Evolutionary conservation across 148 eudicot genomes (phyloP).

Genomic region (Fagopyrum esculentum): DNA sequence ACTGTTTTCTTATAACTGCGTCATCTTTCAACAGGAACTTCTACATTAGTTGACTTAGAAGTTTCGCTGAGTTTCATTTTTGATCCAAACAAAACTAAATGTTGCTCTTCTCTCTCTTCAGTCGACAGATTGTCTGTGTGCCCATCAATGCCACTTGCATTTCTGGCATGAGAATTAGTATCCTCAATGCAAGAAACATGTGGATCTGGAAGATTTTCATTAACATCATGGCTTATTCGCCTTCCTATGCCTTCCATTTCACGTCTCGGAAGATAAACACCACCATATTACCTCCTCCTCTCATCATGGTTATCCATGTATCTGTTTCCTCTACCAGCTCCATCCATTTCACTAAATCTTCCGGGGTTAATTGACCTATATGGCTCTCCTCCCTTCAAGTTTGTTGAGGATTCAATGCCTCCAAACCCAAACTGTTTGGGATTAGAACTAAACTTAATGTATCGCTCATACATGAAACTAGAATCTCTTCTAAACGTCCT

Average conservation of each 20-base stretch:
- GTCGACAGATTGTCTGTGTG: conserved; percentile 11
- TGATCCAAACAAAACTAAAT: neutral
- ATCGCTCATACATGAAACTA: conserved; percentile 18
- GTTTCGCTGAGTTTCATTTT: neutral
- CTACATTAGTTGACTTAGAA: neutral
- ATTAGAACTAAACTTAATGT: conserved; percentile 19
- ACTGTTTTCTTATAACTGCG: neutral
- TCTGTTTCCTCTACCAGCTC: conserved; percentile 22
- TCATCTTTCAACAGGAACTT: neutral
- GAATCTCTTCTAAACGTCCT: conserved; percentile 31
- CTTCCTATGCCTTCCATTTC: conserved; percentile 20
- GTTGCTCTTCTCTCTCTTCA: conserved; percentile 19
- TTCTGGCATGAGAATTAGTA: conserved; percentile 12
- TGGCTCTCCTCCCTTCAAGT: conserved; percentile 22
- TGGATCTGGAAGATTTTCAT: conserved; percentile 14
- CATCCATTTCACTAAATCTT: conserved; percentile 21
- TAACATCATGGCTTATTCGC: conserved; percentile 13
- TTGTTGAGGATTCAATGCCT: conserved; percentile 22
- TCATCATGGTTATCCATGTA: conserved; percentile 21
- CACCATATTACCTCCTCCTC: conserved; percentile 15
- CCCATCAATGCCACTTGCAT: conserved; percentile 18
- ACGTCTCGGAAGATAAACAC: conserved; percentile 16
- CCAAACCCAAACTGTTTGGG: conserved; percentile 23
- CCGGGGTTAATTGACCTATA: conserved; percentile 20
- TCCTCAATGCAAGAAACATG: conserved; percentile 5